Evolutionary conservation across 1,139 yeast species (phyloP).

Genomic region (Spencermartinsiella ligniputridi): DNA sequence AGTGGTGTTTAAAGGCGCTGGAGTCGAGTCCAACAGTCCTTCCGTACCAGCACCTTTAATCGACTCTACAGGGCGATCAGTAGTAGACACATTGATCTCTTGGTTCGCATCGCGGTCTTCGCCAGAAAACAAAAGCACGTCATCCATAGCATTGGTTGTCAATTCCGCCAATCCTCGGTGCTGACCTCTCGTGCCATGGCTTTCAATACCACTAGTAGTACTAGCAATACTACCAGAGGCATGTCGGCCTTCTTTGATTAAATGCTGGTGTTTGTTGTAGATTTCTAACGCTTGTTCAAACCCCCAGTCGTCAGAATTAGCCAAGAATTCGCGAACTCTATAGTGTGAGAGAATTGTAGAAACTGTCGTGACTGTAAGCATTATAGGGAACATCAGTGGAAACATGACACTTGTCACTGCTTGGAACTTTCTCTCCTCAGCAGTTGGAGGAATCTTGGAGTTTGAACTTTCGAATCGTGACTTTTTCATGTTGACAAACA

Average conservation of each 20-base stretch:
- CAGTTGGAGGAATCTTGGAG: constrained; percentile 12
- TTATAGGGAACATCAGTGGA: constrained; percentile 26
- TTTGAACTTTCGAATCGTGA: constrained; percentile 16
- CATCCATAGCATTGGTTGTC: constrained; percentile 15
- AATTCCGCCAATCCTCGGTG: constrained; percentile 6
- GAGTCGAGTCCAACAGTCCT: constrained; percentile 21
- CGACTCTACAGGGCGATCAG: constrained; percentile 24
- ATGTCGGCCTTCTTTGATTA: constrained; percentile 10
- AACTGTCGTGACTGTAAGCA: constrained; percentile 22
- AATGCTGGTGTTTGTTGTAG: constrained; percentile 15
- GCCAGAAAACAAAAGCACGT: constrained; percentile 2
- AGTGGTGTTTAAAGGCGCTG: constrained; percentile 20
- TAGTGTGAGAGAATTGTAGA: constrained; percentile 23
- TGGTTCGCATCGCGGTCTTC: constrained; percentile 1
- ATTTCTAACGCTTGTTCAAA: constrained; percentile 3
- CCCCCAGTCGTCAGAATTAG: not conserved
- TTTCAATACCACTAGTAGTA: not conserved
- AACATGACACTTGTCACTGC: constrained; percentile 13
- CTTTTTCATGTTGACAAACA: constrained; percentile 26
- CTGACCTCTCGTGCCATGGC: not conserved
- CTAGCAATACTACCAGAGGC: not conserved
- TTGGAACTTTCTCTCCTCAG: constrained; percentile 19
- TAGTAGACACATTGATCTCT: not conserved
- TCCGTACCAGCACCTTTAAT: constrained; percentile 16
- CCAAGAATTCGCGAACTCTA: constrained; percentile 18